Evolutionary conservation across 805 yeast genomes (phyloP).

Genomic region (Metahyphopichia silvanorum): DNA sequence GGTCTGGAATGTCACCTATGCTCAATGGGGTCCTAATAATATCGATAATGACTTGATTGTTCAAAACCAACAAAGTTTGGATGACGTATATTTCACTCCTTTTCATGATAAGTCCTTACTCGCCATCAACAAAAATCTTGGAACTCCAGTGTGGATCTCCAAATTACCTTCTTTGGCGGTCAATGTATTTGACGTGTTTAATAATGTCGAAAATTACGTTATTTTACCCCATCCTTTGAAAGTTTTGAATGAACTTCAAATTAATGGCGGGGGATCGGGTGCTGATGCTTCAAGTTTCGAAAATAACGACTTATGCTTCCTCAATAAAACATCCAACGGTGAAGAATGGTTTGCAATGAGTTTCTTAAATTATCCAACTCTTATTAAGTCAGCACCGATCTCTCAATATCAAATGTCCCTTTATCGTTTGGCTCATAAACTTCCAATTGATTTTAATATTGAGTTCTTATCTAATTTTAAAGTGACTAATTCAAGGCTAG

Average conservation of each 20-base stretch:
- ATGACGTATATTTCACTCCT: conserved; percentile 77
- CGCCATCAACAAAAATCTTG: conserved; percentile 68
- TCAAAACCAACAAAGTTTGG: conserved; percentile 51
- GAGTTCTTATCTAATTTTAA: conserved; percentile 11
- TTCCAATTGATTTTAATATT: conserved; percentile 12
- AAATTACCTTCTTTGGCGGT: conserved; percentile 69
- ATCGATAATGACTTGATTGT: conserved; percentile 57
- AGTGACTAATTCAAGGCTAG: conserved; percentile 15
- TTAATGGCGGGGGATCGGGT: conserved; percentile 5
- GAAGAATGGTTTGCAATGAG: conserved; percentile 86
- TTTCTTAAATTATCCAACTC: conserved; percentile 69
- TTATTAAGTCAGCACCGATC: conserved; percentile 75
- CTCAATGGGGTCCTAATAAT: conserved; percentile 91
- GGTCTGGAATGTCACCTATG: conserved; percentile 82
- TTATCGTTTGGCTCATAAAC: conserved; percentile 19
- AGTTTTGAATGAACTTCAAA: conserved; percentile 31
- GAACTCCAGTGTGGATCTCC: conserved; percentile 77
- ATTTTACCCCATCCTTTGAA: conserved; percentile 69
- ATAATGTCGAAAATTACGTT: conserved; percentile 22
- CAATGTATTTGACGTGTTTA: conserved; percentile 74
- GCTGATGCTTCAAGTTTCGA: conserved; percentile 14
- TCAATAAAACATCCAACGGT: conserved; percentile 62
- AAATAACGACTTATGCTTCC: conserved; percentile 47
- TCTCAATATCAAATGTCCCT: conserved; percentile 55
- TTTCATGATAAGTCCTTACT: conserved; percentile 75